Base-by-base conservation (phyloP, 2,329 filamentous ascomycete genomes). In the Penicillium sp. region DNA sequence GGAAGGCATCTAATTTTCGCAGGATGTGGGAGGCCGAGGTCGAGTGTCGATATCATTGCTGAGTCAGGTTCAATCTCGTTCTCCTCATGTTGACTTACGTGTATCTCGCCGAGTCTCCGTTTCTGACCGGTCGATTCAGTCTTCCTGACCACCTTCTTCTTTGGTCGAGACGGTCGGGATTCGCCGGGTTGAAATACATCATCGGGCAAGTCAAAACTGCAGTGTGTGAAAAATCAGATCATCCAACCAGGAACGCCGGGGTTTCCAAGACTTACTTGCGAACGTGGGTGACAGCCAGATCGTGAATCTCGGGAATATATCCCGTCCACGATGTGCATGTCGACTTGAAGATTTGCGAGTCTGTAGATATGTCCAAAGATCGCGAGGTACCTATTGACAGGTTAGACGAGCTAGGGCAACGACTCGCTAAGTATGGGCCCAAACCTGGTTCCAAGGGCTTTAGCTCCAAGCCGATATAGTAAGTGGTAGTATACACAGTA, bases 381-480 rank as follows among this genome's bases (percentile, higher is more conserved):
- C 81, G 80, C 26, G 80, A 78, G 35, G 78, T 75, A 61, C 78
- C 80, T 76, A 66, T 26, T 37, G 56, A 61, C 65, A 71, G 10
- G 53, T 76, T 67, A 76, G 70, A 70, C 67, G 64, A 58, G 70
- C 74, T 65, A 65, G 37, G 3, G 5, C 42, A 46, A 60, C 46
- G 60, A 35, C 22, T 57, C 25, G 51, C 19, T 56, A 16, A 11
- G 49, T 48, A 10, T 43, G 35, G 33, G 28, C 8, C 4, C 57
- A 49, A 57, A 62, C 60, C 60, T 37, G 60, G 60, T 19, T 59
- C 83, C 58, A 97, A 79, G 69, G 89, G 85, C 52, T 85, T 84
- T 59, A 98, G 79, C 72, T 94, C 90, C 52, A 98, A 83, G 38
- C 95, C 95, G 72, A 99, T 92, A 74, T 98, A 99, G 76, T 93